Conservation (phyloP, 2,329 filamentous ascomycete species). For the Neonectria sp. region DNA sequence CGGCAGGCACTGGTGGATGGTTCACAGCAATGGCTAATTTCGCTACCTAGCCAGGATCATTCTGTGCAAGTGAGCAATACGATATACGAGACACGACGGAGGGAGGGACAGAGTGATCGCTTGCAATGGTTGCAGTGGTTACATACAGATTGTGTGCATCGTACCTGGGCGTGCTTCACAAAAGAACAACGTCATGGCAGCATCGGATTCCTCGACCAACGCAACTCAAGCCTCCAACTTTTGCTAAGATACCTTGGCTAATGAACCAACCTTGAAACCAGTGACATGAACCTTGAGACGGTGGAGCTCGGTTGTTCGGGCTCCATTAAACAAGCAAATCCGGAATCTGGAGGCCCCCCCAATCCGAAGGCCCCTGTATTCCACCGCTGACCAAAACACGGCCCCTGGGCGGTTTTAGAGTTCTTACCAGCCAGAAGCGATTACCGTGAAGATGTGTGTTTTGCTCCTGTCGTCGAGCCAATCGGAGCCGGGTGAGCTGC, state of each 20-base stretch:
- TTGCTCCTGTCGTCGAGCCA: no score
- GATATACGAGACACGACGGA: no score
- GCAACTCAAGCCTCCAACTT: no score
- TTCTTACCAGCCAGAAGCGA: no score
- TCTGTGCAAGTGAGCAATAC: neutral
- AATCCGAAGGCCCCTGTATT: neutral
- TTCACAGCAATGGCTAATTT: conserved; percentile 25
- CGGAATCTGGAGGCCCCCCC: neutral
- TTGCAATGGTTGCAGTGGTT: neutral
- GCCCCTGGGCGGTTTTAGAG: neutral
- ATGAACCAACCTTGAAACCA: neutral
- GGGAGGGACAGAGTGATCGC: no score
- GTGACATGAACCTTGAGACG: neutral
- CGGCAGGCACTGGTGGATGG: conserved; percentile 19
- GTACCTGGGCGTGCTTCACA: neutral
- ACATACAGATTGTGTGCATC: neutral
- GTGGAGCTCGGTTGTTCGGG: neutral
- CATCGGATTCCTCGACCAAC: neutral
- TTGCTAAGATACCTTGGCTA: no score
- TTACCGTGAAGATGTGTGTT: no score
- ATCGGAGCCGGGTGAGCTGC: no score
- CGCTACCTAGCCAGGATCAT: conserved; percentile 9
- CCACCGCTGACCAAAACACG: neutral
- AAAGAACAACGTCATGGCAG: neutral
- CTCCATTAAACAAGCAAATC: conserved; percentile 1